Base-by-base conservation (phyloP, 305 asterid species). In the Andrographis paniculata region DNA sequence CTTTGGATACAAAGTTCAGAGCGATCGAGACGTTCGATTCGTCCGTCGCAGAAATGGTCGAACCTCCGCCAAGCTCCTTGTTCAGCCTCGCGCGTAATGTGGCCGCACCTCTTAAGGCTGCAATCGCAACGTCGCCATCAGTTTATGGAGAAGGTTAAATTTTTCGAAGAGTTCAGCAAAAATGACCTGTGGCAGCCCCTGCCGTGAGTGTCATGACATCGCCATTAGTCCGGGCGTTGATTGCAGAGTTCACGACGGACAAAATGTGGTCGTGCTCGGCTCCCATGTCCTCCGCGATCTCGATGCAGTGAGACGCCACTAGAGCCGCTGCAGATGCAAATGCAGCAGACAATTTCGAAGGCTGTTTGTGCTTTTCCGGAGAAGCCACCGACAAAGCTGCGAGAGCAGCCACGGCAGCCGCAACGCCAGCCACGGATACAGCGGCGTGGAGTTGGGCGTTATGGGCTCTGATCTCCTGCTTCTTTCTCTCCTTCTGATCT, bases 241-340 rank as follows among this genome's bases (percentile, higher is more conserved):
- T 78, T 1, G 96, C 94, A 1, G 96, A 87, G 22, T 62, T 65
- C 38, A 87, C 87, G 4, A 65, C 75, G 13, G 93, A 67, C 46
- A 83, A 51, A 28, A 87, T 72, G 40, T 83, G 94, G 3, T 76
- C 89, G 21, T 66, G 93, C 45, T 74, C 75, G 13, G 94, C 96
- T 53, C 96, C 94, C 82, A 83, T 60, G 30, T 83, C 84, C 74
- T 80, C 93, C 3, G 96, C 96, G 4, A 83, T 84, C 52, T 87
- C 96, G 19, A 87, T 80, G 81, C 96, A 87, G 70, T 87, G 96
- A 1, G 96, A 83, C 33, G 96, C 94, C 22, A 86, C 96, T 15
- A 87, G 63, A 21, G 96, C 89, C 9, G 96, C 94, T 23, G 96
- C 96, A 20, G 94, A 83, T 20, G 96, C 93, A 22, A 86, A 50